Base-by-base conservation (phyloP, 371 early-diverging fungal genomes). In the Mucor ambiguus region DNA sequence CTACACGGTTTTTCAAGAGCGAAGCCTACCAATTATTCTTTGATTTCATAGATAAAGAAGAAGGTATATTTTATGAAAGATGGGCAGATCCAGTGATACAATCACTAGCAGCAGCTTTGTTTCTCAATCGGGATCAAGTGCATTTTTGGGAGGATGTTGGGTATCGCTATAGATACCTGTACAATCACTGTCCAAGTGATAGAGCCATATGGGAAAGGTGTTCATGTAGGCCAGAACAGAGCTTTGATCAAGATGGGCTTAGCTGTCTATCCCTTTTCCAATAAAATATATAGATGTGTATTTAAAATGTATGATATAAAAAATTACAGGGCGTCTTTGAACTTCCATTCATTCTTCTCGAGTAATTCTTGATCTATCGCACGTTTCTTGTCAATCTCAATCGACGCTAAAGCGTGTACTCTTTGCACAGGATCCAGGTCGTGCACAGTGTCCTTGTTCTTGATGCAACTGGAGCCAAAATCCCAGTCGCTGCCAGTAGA, bases 41-140 rank as follows among this genome's bases (percentile, higher is more conserved):
- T 68, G 76, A 91, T n/a, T 84, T 81, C 58, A 78, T 98, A 49
- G 97, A 98, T 68, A 63, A 77, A 37, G 64, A 85, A 5, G 92
- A 93, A 12, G 96, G 91, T 16, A 96, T 98, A 69, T 98, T 92
- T 69, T 96, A 97, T 76, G 98, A 98, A 71, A 83, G 94, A 75
- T 20, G 88, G 81, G 29, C 38, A 11, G 56, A 62, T 49, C 20
- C 58, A 69, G 91, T 98, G 3, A 74, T 81, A 32, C 98, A 97
- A 66, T 95, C 96, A 6, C 72, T 98, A n/a, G 97, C 92, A 0
- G 93, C 91, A 2, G 92, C 90, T 0, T 68, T 98, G 64, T 87
- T 96, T 74, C 72, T 97, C 37, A 77, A 85, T n/a, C 90, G 86
- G 66, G 76, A 83, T 32, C 84, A 95, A 79, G 84, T 96, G 33